Percentiles rank a stretch among this genome's conserved stretches.
These are phyloP conservation scores for Eleusine indica DNA, from an alignment of 176 grass and related monocot species.

Conservation along the genomic window DNA sequence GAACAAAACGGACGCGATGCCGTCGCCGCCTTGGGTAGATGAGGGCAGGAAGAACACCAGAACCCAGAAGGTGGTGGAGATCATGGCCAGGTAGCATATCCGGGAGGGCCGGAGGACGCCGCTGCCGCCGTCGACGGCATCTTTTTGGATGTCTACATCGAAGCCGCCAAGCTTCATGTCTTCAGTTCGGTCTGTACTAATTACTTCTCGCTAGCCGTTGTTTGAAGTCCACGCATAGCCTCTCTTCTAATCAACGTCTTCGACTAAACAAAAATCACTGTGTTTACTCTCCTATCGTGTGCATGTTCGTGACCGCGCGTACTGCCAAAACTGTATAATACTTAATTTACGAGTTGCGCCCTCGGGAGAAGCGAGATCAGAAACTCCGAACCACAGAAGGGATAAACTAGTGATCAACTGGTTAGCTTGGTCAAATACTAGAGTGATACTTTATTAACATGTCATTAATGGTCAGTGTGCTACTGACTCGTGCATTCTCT, in stretches of 20 bases:
- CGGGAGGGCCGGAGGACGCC: conserved; percentile 30
- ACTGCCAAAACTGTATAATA: not conserved
- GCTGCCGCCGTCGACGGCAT: not conserved
- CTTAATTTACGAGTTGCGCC: not conserved
- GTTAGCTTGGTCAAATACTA: not conserved
- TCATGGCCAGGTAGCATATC: conserved; percentile 6
- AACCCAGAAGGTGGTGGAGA: conserved; percentile 30
- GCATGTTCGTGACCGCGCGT: not conserved
- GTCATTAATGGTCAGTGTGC: not conserved
- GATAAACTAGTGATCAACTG: not conserved
- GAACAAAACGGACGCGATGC: not conserved
- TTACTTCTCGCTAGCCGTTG: not conserved
- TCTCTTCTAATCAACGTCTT: not conserved
- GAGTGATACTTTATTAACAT: not conserved
- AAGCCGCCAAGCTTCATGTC: not conserved
- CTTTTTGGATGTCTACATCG: not conserved
- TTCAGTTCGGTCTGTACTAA: not conserved
- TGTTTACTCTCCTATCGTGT: not conserved
- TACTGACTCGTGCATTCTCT: not conserved
- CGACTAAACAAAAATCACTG: no score
- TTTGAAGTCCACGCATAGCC: not conserved
- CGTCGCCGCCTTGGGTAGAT: not conserved
- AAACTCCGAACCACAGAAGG: not conserved
- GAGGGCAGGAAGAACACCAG: conserved; percentile 13
- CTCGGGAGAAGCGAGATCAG: not conserved